Conservation (phyloP, 2,329 filamentous ascomycete species). For the Biscogniauxia marginata region DNA sequence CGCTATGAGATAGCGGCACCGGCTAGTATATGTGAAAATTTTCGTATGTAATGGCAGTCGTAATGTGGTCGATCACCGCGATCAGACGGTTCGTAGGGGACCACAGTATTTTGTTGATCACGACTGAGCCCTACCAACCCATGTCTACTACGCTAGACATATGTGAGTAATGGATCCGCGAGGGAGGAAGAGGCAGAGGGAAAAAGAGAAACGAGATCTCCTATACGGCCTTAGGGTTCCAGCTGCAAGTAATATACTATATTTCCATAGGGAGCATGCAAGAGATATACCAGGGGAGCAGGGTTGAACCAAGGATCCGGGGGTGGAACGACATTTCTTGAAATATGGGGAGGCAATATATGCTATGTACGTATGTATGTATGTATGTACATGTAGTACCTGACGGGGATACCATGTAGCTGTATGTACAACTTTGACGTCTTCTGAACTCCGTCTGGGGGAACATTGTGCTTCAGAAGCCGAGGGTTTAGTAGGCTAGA, state of each 20-base stretch:
- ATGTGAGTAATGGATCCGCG: not conserved
- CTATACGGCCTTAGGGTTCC: not conserved
- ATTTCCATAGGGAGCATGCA: not conserved
- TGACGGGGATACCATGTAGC: not conserved
- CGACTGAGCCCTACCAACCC: not conserved
- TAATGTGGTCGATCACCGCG: not conserved
- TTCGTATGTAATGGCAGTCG: no score
- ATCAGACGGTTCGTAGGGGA: not conserved
- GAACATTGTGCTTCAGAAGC: not conserved
- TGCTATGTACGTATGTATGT: not conserved
- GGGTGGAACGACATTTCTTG: not conserved
- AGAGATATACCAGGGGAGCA: not conserved
- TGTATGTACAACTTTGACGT: no score
- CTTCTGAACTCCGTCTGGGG: no score
- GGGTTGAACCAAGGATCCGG: not conserved
- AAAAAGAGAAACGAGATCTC: not conserved
- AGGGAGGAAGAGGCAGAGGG: not conserved
- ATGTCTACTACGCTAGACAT: not conserved
- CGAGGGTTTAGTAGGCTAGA: not conserved
- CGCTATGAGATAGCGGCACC: not conserved
- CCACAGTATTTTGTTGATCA: not conserved
- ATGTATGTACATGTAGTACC: no score
- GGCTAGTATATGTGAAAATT: not conserved
- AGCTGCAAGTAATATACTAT: not conserved
- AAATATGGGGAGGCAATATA: not conserved